phyloP scores from a whole-genome alignment of 2,329 filamentous ascomycete genomes.

The Fusarium abutilonis region DNA sequence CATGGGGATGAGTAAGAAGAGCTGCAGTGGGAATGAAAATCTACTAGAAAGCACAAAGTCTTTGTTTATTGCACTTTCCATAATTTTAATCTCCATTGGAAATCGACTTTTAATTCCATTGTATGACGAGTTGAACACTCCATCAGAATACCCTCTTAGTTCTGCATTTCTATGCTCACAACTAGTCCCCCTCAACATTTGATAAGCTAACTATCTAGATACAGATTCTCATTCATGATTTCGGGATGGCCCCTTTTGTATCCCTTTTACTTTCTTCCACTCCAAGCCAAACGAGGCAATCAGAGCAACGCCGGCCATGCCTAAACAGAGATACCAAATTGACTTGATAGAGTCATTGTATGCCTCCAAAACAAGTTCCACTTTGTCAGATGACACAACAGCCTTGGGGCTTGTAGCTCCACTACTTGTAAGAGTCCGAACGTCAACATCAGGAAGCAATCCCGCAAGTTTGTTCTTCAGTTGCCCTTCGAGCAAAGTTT shows the following conservation, averaged over 20 bases:
- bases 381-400: constrained; percentile 8
- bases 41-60: too few species aligned
- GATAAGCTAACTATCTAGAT: not conserved
- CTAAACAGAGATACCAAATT: constrained; percentile 19
- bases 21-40: too few species aligned
- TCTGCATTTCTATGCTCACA: too few species aligned
- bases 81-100: too few species aligned
- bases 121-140: too few species aligned
- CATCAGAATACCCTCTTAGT: too few species aligned
- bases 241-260: not conserved
- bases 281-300: constrained; percentile 7
- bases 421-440: constrained; percentile 3
- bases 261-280: constrained; percentile 20
- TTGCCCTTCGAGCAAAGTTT: constrained; percentile 9
- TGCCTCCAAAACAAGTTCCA: not conserved
- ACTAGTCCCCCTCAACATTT: too few species aligned
- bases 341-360: constrained; percentile 24
- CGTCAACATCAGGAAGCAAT: not conserved
- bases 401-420: constrained; percentile 9
- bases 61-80: too few species aligned
- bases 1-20: constrained; percentile 50
- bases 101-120: too few species aligned
- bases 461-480: not conserved
- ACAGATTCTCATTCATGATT: not conserved
- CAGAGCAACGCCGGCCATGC: constrained; percentile 4